These are phyloP conservation scores for Erodium maritimum DNA, from an alignment of 345 rosid species.

Conservation along the genomic window DNA sequence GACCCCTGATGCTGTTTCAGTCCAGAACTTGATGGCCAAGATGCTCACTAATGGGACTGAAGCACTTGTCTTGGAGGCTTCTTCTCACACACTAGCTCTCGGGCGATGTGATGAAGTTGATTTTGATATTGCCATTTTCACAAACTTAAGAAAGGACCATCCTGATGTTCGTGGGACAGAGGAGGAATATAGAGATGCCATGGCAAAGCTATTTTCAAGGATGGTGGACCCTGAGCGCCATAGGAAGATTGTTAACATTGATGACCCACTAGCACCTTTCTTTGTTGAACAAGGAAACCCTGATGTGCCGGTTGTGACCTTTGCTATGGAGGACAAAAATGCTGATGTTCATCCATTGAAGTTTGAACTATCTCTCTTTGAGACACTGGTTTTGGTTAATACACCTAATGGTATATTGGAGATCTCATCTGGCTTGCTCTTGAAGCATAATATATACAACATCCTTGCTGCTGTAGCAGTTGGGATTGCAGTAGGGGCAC, in stretches of 20 bases:
- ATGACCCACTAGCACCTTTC: constrained; percentile 68
- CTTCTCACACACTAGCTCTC: constrained; percentile 55
- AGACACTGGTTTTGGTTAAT: constrained; percentile 83
- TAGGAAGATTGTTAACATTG: constrained; percentile 80
- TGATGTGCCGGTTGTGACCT: constrained; percentile 75
- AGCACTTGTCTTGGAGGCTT: constrained; percentile 78
- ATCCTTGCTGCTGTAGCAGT: constrained; percentile 88
- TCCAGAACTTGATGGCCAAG: constrained; percentile 93
- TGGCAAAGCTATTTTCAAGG: constrained; percentile 70
- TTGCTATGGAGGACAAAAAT: constrained; percentile 74
- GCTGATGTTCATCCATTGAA: constrained; percentile 84
- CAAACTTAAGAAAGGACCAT: constrained; percentile 49
- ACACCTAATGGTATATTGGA: constrained; percentile 81
- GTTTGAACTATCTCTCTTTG: constrained; percentile 82
- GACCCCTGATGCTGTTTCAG: constrained; percentile 62
- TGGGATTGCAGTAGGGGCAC: constrained; percentile 93
- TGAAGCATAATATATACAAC: constrained; percentile 75
- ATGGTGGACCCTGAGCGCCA: constrained; percentile 91
- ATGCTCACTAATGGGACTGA: constrained; percentile 90
- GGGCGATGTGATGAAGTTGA: constrained; percentile 74
- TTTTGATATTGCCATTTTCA: constrained; percentile 83
- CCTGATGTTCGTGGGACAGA: constrained; percentile 54
- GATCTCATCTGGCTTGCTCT: constrained; percentile 84
- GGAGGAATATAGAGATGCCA: constrained; percentile 70
- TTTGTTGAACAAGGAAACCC: constrained; percentile 59